phyloP scores from a whole-genome alignment of 805 yeast genomes.

The Lachancea cidri region DNA sequence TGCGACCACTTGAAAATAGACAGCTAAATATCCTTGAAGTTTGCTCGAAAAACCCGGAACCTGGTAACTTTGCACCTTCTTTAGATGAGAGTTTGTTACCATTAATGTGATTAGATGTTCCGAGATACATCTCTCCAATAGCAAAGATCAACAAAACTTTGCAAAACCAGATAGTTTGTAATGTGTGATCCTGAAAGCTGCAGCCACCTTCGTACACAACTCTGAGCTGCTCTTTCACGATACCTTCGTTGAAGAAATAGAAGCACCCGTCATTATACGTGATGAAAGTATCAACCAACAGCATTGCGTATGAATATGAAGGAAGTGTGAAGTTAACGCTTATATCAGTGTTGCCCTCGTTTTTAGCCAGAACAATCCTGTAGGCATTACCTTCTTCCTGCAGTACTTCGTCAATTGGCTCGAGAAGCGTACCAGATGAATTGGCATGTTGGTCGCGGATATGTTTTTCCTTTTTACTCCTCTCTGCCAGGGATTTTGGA shows the following conservation, averaged over 20 bases:
- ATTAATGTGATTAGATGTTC: slow-evolving; percentile 60
- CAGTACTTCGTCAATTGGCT: slow-evolving; percentile 46
- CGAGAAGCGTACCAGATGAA: not conserved
- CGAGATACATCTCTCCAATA: slow-evolving; percentile 77
- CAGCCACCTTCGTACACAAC: slow-evolving; percentile 49
- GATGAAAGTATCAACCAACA: slow-evolving; percentile 68
- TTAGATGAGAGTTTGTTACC: slow-evolving; percentile 34
- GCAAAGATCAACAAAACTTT: slow-evolving; percentile 69
- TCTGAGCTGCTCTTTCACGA: slow-evolving; percentile 61
- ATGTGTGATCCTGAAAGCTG: slow-evolving; percentile 45
- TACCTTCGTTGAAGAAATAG: slow-evolving; percentile 77
- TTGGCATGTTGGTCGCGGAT: not conserved
- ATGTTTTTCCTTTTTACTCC: slow-evolving; percentile 10
- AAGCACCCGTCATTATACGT: slow-evolving; percentile 81
- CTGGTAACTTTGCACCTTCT: slow-evolving; percentile 53
- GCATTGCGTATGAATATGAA: slow-evolving; percentile 68
- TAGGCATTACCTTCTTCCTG: slow-evolving; percentile 77
- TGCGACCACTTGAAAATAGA: slow-evolving; percentile 71
- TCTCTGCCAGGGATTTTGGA: slow-evolving; percentile 31
- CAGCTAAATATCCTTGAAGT: slow-evolving; percentile 78
- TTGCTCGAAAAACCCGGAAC: slow-evolving; percentile 71
- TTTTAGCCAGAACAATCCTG: slow-evolving; percentile 59
- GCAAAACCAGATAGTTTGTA: slow-evolving; percentile 79
- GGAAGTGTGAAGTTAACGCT: slow-evolving; percentile 71
- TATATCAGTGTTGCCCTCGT: slow-evolving; percentile 38